Conservation (phyloP, 2,329 filamentous ascomycete species). For the Talaromyces sp. region DNA sequence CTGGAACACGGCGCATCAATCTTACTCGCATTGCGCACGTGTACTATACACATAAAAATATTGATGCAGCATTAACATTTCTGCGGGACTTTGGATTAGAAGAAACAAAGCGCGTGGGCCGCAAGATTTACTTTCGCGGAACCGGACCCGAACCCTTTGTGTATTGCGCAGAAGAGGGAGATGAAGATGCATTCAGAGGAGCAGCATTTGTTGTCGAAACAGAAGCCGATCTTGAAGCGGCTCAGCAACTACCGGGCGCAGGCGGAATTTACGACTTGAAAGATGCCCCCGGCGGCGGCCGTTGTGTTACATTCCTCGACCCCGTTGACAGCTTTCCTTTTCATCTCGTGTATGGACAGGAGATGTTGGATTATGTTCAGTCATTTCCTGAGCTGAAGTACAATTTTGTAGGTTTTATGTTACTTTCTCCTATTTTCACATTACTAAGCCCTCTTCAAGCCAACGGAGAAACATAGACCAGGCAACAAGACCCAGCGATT, state of each 20-base stretch:
- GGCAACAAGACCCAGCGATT: slow-evolving; percentile 21
- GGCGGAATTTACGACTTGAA: slow-evolving; percentile 2
- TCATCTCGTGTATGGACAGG: slow-evolving; percentile 37
- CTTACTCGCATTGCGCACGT: slow-evolving; percentile 22
- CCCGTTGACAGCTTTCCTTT: slow-evolving; percentile 35
- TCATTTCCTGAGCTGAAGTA: slow-evolving; percentile 18
- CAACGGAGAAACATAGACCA: slow-evolving; percentile 20
- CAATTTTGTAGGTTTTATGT: slow-evolving; percentile 20
- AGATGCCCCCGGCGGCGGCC: slow-evolving; percentile 36
- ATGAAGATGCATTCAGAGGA: slow-evolving; percentile 15
- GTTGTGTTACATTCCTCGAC: slow-evolving; percentile 33
- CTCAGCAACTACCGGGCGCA: slow-evolving; percentile 3
- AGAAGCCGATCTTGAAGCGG: slow-evolving; percentile 17
- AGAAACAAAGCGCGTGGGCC: slow-evolving; percentile 16
- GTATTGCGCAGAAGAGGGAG: slow-evolving; percentile 19
- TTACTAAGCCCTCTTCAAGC: too few relatives aligned
- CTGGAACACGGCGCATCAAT: too few relatives aligned
- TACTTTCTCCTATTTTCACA: too few relatives aligned
- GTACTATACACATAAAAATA: slow-evolving; percentile 22
- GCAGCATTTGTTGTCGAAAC: slow-evolving; percentile 20
- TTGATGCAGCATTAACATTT: slow-evolving; percentile 20
- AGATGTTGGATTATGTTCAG: too few relatives aligned
- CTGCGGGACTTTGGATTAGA: slow-evolving; percentile 21
- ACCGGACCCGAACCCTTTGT: slow-evolving; percentile 20
- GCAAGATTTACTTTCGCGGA: slow-evolving; percentile 20